Conservation (phyloP, 192 early-diverging fungal species). For the Mortierella antarctica region DNA sequence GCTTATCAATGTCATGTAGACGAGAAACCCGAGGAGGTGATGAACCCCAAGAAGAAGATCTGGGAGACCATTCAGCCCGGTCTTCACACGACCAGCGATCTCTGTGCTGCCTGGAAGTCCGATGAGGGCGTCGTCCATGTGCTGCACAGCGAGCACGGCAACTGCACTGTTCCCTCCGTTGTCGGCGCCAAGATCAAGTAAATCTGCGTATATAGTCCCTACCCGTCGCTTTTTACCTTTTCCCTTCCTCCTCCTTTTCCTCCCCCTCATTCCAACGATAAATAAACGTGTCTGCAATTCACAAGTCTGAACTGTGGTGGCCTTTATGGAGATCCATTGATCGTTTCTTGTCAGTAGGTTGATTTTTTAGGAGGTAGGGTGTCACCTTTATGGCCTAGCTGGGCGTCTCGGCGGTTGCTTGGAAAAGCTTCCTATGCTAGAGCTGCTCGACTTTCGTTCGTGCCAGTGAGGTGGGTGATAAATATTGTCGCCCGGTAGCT, state of each 20-base stretch:
- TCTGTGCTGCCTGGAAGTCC: constrained; percentile 71
- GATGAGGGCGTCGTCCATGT: constrained; percentile 62
- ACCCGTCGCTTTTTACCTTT: neutral
- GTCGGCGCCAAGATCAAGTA: constrained; percentile 80
- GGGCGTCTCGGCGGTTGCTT: too few relatives aligned
- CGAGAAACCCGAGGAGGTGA: constrained; percentile 82
- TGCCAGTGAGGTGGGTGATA: constrained; percentile 52
- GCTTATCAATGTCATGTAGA: constrained; percentile 15
- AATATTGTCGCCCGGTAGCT: constrained; percentile 14
- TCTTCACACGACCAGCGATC: constrained; percentile 76
- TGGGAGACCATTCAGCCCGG: constrained; percentile 97
- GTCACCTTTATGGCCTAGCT: too few relatives aligned
- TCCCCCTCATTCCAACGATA: too few relatives aligned
- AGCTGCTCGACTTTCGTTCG: constrained; percentile 13
- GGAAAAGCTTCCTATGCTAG: too few relatives aligned
- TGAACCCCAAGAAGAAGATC: constrained; percentile 99
- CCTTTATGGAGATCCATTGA: neutral
- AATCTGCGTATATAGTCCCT: neutral
- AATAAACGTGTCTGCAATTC: too few relatives aligned
- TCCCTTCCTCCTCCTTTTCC: neutral
- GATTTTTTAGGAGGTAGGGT: too few relatives aligned
- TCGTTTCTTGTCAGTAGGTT: too few relatives aligned
- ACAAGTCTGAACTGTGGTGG: neutral
- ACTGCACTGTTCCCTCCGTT: constrained; percentile 73
- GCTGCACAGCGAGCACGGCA: constrained; percentile 54